A percentile compares a stretch with the other conserved stretches of the same genome.
Conservation (phyloP, 140 eudicot genomes). For the Senecio squalidus region DNA sequence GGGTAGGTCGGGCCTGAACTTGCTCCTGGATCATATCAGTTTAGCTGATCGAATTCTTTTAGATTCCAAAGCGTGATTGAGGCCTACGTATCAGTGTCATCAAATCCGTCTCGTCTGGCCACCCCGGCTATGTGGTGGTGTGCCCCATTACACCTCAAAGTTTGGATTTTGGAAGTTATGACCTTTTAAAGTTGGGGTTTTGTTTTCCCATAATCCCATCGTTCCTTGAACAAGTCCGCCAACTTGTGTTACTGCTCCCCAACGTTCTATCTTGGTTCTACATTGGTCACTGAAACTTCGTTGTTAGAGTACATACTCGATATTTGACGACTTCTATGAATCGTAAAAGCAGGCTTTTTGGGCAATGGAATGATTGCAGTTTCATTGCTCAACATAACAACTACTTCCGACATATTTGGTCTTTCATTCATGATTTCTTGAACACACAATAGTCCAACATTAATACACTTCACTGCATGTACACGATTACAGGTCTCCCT, state of each 20-base stretch:
- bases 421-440: constrained; percentile 32
- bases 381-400: constrained; percentile 34
- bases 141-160: no score
- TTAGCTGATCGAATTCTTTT: no score
- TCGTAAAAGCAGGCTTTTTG: constrained; percentile 31
- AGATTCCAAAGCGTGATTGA: no score
- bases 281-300: constrained; percentile 22
- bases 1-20: no score
- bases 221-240: not conserved
- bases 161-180: no score
- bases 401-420: constrained; percentile 39
- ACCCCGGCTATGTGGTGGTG: no score
- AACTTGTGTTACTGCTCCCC: not conserved
- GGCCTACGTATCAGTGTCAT: no score
- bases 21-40: no score
- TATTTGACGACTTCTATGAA: constrained; percentile 17
- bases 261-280: constrained; percentile 23
- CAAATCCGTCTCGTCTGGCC: no score
- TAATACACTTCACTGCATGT: constrained; percentile 26
- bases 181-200: no score
- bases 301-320: constrained; percentile 21
- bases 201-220: no score
- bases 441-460: constrained; percentile 36
- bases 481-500: constrained; percentile 9
- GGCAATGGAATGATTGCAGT: constrained; percentile 24